Base-by-base conservation (phyloP, 1,139 yeast species). In the Saccharomyces pastorianus region DNA sequence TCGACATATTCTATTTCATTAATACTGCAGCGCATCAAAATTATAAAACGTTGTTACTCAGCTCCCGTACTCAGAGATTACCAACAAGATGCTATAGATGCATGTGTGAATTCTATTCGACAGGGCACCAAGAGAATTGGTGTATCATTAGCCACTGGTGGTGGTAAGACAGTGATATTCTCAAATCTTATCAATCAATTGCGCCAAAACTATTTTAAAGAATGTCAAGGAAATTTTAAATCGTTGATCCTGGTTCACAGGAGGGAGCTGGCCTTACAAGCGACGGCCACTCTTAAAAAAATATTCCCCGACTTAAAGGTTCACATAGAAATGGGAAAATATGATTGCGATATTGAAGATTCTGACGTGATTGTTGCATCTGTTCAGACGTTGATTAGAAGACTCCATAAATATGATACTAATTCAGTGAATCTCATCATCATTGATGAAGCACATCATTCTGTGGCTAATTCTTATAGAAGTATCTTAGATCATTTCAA, bases 391-490 rank as follows among this genome's bases (percentile, higher is more conserved):
- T 65, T 91, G 48, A 71, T 75, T 0, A 71, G 84, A 47, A 71
- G 97, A 50, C 68, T 88, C 17, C 70, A 71, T 1, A 71, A 75
- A 52, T 87, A 84, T 61, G 68, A 81, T 52, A 85, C 90, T 0
- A 54, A 55, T 0, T 79, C 81, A 17, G 58, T 68, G 11, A 86
- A 88, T 64, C 75, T 90, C 32, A 80, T 93, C 26, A 83, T 91
- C 25, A 76, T 91, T 1, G 99, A 91, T 69, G 99, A 91, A 67
- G 96, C 96, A 50, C 99, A 91, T 64, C 98, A 91, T 71, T 85
- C 96, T 0, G 86, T 88, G 0, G 93, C 96, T 0, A 64, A 70
- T 13, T 77, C 91, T 0, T 93, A 93, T 75, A 49, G 72, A 14
- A 76, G 76, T 47, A 76, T 90, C 1, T 69, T 89, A 53, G 67